Evolutionary conservation across 2,329 filamentous ascomycete genomes (phyloP), one percentile per base, ranked within the genome.

Genomic region (Arthrobotrys musiformis): DNA sequence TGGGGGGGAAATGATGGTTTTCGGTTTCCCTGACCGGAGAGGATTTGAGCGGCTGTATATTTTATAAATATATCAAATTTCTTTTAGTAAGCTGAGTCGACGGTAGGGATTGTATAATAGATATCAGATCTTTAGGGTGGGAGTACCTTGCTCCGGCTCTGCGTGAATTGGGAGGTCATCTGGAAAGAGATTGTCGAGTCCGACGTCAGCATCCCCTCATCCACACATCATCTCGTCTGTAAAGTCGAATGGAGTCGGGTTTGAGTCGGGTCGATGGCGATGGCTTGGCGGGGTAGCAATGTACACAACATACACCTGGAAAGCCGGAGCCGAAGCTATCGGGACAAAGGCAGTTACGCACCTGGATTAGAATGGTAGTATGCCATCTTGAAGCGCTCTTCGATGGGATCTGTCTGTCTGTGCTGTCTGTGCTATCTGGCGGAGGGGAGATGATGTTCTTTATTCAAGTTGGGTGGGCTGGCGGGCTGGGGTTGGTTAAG

Each of bases 331-430:
- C 44, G 72, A 66, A 35, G 46, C 7, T 9, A 37, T 46, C 28
- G 11, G 40, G 62, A 62, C 11, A 56, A 35, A 17, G 22, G 52
- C 17, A 13, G 22, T 19, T 64, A 42, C 37, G 19, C 60, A 77
- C 73, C 73, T 67, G 73, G 73, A 40, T 77, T 77, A 24, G 73
- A 67, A 28, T 77, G 73, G 46, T 77, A 77, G 52, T 77, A 77
- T 9, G 73, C 73, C 73, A 77, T 77, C 60, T 58, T 50, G 66
- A 56, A 44, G 40, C 24, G 52, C 40, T 40, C 40, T 22, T 22
- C 50, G 50, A 56, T 35, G 50, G 28, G 37, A 58, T n/a, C 4
- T 5, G 26, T n/a, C n/a, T 50, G 26, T 17, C 46, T 30, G 0
- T 56, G n/a, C n/a, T n/a, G 15, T 48, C 40, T 33, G 33, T 52